Evolutionary conservation across 352 stramenopile genomes (phyloP), one percentile per base, ranked within the genome.

Genomic region (Phytophthora hybrid): DNA sequence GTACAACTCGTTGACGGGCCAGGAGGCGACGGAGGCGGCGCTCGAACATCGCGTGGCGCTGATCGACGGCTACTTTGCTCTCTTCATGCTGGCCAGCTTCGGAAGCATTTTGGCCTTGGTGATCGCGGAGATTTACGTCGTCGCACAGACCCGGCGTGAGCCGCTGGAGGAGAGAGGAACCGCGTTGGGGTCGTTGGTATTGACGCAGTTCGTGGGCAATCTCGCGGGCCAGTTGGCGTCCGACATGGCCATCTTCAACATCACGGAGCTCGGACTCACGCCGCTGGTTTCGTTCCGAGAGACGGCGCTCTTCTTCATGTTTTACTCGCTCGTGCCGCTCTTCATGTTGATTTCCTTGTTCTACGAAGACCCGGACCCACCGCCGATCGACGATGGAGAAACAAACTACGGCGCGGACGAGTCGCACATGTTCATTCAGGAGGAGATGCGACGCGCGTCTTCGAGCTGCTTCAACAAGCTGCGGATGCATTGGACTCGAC

Each of bases 91-190:
- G 11, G 78, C 83, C 21, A 87, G 73, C 54, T 88, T 90, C 44
- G 83, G 85, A 9, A 68, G 74, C 21, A 79, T 90, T 39, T 59
- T 92, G 18, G 78, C 71, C 29, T 60, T 92, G 52, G 53, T 89
- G 21, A 85, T 87, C 23, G 71, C 64, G 6, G 79, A 92, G 59
- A 80, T 84, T 31, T 90, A 92, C 63, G 72, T 91, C 3, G 71
- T 93, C 23, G 77, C 79, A 3, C 84, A 88, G 69, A 89, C 80
- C n/a, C 84, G 85, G 34, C 80, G 81, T 9, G 84, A 92, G 47
- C 46, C 61, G 0, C 26, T 85, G 2, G 44, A 41, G n/a, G 31
- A 71, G 8, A 74, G 82, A 13, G 84, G 84, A 3, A 53, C 64
- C 7, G 72, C 84, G 6, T 49, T 89, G 6, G 85, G 80, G 16